These are phyloP conservation scores for Aspergillus diversus DNA, from an alignment of 495 filamentous ascomycete genomes.

Conservation along the genomic window DNA sequence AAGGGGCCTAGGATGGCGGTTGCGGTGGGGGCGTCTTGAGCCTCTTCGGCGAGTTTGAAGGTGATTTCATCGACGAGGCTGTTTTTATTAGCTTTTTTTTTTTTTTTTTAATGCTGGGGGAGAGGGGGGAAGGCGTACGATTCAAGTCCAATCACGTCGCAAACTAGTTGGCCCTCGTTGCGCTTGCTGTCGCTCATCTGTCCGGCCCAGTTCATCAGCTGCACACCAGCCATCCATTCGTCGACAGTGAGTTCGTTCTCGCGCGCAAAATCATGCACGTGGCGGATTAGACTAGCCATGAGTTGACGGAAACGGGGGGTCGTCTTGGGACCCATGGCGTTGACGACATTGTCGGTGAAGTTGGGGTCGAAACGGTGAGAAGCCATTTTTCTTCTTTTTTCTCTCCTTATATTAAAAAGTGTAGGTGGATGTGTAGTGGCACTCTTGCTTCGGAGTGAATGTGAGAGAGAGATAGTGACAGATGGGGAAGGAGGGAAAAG, in stretches of 20 bases:
- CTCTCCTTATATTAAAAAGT: background rate
- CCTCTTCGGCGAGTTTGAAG: conserved; percentile 60
- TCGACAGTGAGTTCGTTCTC: conserved; percentile 53
- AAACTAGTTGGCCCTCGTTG: conserved; percentile 73
- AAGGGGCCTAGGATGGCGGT: conserved; percentile 79
- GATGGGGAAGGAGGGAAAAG: background rate
- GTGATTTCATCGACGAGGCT: conserved; percentile 78
- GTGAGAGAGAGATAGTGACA: background rate
- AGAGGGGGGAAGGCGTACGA: conserved; percentile 42
- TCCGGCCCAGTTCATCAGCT: conserved; percentile 72
- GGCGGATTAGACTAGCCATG: conserved; percentile 46
- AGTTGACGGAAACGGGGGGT: conserved; percentile 55
- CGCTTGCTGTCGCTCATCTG: conserved; percentile 70
- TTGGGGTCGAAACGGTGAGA: conserved; percentile 55
- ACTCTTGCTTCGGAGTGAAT: background rate
- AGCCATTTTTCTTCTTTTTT: conserved; percentile 32
- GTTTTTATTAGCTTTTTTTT: conserved; percentile 1
- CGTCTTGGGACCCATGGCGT: conserved; percentile 70
- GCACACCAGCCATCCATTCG: conserved; percentile 51
- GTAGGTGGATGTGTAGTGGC: conserved; percentile 3
- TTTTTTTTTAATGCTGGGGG: conserved; percentile 3
- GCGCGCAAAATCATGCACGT: conserved; percentile 53
- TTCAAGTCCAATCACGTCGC: conserved; percentile 74
- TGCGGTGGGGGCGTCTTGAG: conserved; percentile 59
- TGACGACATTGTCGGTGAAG: conserved; percentile 72